A percentile compares a stretch with the other conserved stretches of the same genome.
Conservation (phyloP, 495 filamentous ascomycete species). For the Hyaloscypha variabilis region DNA sequence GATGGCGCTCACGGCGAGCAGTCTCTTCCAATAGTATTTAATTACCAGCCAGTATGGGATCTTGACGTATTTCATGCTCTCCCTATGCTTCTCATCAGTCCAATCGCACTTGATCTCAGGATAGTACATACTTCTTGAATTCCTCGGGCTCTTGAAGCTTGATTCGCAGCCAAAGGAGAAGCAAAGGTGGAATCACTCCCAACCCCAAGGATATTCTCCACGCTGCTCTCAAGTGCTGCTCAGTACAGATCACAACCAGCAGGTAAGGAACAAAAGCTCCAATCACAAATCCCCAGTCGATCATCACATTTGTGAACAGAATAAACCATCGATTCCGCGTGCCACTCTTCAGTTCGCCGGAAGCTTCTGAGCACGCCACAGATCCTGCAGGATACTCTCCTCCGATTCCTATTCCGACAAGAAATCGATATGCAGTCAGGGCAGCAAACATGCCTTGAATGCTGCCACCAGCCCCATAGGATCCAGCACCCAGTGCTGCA, state of each 20-base stretch:
- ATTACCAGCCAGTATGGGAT: slow-evolving; percentile 59
- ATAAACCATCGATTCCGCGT: slow-evolving; percentile 89
- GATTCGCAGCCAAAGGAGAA: slow-evolving; percentile 72
- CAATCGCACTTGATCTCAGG: background rate
- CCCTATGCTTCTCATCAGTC: slow-evolving; percentile 42
- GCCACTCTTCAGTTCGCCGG: slow-evolving; percentile 78
- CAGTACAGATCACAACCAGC: slow-evolving; percentile 67
- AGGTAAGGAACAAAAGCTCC: slow-evolving; percentile 76
- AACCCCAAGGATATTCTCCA: slow-evolving; percentile 80
- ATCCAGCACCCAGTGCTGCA: slow-evolving; percentile 74
- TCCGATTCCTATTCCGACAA: slow-evolving; percentile 63
- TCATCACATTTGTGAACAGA: slow-evolving; percentile 88
- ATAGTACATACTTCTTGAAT: slow-evolving; percentile 51
- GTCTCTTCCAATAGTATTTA: slow-evolving; percentile 61
- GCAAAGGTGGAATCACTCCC: slow-evolving; percentile 76
- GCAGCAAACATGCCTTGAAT: slow-evolving; percentile 74
- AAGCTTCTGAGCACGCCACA: slow-evolving; percentile 82
- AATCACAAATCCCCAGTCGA: slow-evolving; percentile 79
- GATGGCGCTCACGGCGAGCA: slow-evolving; percentile 73
- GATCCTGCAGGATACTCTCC: slow-evolving; percentile 92
- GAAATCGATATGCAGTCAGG: slow-evolving; percentile 83
- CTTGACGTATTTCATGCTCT: slow-evolving; percentile 42
- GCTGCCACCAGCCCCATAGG: slow-evolving; percentile 68
- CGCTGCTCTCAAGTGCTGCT: slow-evolving; percentile 69
- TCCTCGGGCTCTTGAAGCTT: slow-evolving; percentile 84